Base-by-base conservation (phyloP, 2,329 filamentous ascomycete species). In the Cladobotryum protrusum region DNA sequence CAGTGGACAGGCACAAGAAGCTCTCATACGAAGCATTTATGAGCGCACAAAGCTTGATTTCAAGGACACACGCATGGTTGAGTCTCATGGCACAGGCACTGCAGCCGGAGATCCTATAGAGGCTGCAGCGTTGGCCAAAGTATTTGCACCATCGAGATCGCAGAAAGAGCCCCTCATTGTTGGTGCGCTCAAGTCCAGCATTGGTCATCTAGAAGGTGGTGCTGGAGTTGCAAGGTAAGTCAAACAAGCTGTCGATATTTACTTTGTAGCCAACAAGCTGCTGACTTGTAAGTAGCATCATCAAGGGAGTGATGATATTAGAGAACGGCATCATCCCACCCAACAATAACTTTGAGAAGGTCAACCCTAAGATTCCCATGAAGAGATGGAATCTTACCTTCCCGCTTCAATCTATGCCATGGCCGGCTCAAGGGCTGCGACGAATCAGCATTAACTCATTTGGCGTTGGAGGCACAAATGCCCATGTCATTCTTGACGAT, bases 391-490 rank as follows among this genome's bases (percentile, higher is more conserved):
- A 48, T 24, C 12, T 52, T 32, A 11, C 66, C 61, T 60, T 67
- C 11, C 64, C 69, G 0, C 56, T 55, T 0, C 53, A 62, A 11
- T 57, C 66, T 20, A 67, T 58, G 0, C 52, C 59, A 5, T 72
- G 69, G 68, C 69, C 69, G 0, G 44, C 58, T 1, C 36, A 56
- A 1, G 68, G 69, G 8, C 57, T 68, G 5, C 65, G 71, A 1
- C 67, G 73, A 12, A 70, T 66, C 13, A 69, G 66, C 46, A 62
- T 77, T 45, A 75, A 75, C 58, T 71, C 65, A 35, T 77, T 76
- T 54, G 74, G 74, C 1, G 75, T 70, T 54, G 74, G 74, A 5
- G 74, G 74, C 37, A 72, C 71, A 3, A 75, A 75, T 44, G 68
- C 64, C 0, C 73, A 76, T 48, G 59, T 68, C 4, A 67, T 75